Conservation (phyloP, 2,329 filamentous ascomycete species). For the Aspergillus sp. region DNA sequence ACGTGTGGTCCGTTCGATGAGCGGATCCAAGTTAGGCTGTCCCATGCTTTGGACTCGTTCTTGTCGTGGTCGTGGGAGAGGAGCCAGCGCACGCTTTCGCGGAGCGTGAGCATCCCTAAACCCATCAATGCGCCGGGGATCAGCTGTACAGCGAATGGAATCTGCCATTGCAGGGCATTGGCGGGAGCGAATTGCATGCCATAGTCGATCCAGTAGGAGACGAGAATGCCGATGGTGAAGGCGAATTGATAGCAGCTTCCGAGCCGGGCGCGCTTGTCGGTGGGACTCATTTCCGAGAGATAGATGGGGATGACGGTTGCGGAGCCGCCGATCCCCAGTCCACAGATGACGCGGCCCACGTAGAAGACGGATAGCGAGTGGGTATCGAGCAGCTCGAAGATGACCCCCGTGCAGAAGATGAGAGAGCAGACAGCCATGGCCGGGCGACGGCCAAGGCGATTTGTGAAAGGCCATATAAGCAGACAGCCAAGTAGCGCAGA, state of each 20-base stretch:
- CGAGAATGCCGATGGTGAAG: slow-evolving; percentile 54
- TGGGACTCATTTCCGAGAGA: slow-evolving; percentile 49
- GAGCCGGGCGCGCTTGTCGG: slow-evolving; percentile 51
- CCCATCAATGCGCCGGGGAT: slow-evolving; percentile 52
- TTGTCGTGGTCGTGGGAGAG: slow-evolving; percentile 44
- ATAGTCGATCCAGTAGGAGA: slow-evolving; percentile 59
- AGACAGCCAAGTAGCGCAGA: slow-evolving; percentile 57
- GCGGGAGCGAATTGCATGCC: slow-evolving; percentile 33
- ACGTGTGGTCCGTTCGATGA: slow-evolving; percentile 42
- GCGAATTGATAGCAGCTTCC: slow-evolving; percentile 57
- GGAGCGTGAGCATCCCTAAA: slow-evolving; percentile 51
- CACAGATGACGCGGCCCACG: slow-evolving; percentile 51
- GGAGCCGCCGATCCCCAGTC: slow-evolving; percentile 53
- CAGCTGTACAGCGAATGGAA: slow-evolving; percentile 57
- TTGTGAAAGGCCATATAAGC: slow-evolving; percentile 52
- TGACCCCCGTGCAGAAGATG: slow-evolving; percentile 49
- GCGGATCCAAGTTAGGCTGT: slow-evolving; percentile 56
- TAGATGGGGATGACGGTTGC: slow-evolving; percentile 49
- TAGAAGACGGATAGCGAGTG: slow-evolving; percentile 51
- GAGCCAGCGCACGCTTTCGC: slow-evolving; percentile 56
- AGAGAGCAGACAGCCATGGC: slow-evolving; percentile 50
- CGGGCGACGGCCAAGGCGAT: slow-evolving; percentile 48
- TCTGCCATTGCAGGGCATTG: slow-evolving; percentile 55
- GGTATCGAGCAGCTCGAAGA: slow-evolving; percentile 52
- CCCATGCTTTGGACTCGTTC: slow-evolving; percentile 47